phyloP scores from a whole-genome alignment of 2,329 filamentous ascomycete species.

The Penicillium frequentans region DNA sequence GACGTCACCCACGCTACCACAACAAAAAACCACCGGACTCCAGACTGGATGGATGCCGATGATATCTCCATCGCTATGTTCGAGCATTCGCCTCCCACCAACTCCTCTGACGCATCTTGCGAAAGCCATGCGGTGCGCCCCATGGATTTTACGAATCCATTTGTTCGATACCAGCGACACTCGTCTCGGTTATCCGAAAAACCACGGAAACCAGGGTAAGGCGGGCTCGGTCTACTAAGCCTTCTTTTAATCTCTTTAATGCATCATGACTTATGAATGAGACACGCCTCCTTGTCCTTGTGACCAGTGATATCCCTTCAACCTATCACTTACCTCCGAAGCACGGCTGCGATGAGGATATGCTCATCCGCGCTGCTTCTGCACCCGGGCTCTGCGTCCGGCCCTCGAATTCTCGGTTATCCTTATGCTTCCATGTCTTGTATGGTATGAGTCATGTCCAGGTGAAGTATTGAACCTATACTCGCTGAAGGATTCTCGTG shows the following conservation, averaged over 20 bases:
- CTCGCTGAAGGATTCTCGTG: not conserved
- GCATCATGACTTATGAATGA: constrained; percentile 22
- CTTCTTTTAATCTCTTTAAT: not conserved
- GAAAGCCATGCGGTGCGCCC: constrained; percentile 27
- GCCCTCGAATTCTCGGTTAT: constrained; percentile 2
- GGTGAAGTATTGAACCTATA: not conserved
- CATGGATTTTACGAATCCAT: constrained; percentile 25
- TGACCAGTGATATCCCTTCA: constrained; percentile 8
- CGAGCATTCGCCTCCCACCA: constrained; percentile 27
- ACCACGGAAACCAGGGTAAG: constrained; percentile 14
- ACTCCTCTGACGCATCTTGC: constrained; percentile 27
- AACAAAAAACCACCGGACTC: constrained; percentile 19
- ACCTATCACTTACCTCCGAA: not conserved
- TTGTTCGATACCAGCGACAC: constrained; percentile 10
- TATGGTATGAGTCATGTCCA: not conserved
- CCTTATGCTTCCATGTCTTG: not conserved
- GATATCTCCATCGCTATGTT: constrained; percentile 42
- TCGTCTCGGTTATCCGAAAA: constrained; percentile 6
- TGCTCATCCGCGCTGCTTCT: not conserved
- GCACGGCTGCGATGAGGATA: not conserved
- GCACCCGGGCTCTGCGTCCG: constrained; percentile 1
- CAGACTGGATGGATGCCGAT: constrained; percentile 36
- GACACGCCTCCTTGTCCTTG: constrained; percentile 7
- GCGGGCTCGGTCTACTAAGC: not conserved
- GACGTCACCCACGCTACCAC: constrained; percentile 42